Evolutionary conservation across 2,329 filamentous ascomycete species (phyloP), one percentile per base, ranked within the genome.

Genomic region (Scedosporium boydii): DNA sequence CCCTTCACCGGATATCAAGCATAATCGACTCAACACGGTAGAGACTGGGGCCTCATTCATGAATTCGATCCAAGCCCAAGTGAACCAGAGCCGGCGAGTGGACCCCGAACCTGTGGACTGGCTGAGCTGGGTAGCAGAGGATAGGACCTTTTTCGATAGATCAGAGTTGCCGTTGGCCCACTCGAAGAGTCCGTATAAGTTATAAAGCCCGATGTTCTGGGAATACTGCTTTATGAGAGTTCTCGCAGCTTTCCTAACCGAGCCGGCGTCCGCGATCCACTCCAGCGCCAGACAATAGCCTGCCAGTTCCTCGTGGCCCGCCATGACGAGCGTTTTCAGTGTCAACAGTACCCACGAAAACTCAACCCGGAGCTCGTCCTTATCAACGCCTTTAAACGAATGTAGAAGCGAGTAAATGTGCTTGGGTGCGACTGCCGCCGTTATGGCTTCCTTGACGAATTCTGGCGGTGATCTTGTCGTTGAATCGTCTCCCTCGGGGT

Each of bases 151-250:
- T 23, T 79, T 75, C 4, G 88, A 87, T 57, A 84, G 76, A 0
- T 83, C 78, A 1, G 70, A 67, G 26, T 88, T 87, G 0, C 80
- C 83, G 34, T 80, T 81, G 1, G 78, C 76, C 66, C 75, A 80
- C 72, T 96, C 90, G 3, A 91, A 84, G 14, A 91, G 74, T 0
- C 88, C 90, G 69, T 93, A 96, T 0, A 87, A 85, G 67, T 91
- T 89, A 73, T 96, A 97, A 0, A 97, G 77, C 14, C 79, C 77
- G 3, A 90, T 71, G 67, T 85, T 88, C 1, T 83, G 78, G 0
- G 86, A 78, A 62, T 84, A 82, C 58, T 80, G 80, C 69, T 89
- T 93, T n/a, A 97, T 74, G 0, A 96, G 76, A 6, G 75, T 74
- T 68, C 91, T 96, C 0, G 91, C 90, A 6, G 81, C 78, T 70